Base-by-base conservation (phyloP, 305 asterid species). In the Fraxinus angustifolia region DNA sequence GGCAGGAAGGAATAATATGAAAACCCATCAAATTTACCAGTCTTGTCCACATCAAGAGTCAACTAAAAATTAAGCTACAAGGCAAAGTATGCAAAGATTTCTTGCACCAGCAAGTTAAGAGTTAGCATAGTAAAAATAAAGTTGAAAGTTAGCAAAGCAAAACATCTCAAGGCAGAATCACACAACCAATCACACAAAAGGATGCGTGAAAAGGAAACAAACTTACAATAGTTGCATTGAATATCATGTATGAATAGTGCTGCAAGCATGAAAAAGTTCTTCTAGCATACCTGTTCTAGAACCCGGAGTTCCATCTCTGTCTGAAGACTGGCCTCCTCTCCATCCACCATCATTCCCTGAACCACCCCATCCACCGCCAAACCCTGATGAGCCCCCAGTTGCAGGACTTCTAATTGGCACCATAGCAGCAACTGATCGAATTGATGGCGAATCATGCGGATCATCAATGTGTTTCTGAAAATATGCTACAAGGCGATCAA, bases 391-490 rank as follows among this genome's bases (percentile, higher is more conserved):
- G 50, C 92, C 97, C 71, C 92, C 95, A 70, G 89, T 40, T 34
- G 94, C 96, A 84, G 95, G 97, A 81, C 97, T 92, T 85, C 93
- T 91, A 90, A 93, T 90, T 14, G 97, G 97, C 19, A 95, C 98
- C 96, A 85, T 92, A 6, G 99, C 97, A 82, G 97, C 97, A 80
- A 93, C 93, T 12, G 98, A 92, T 78, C 93, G 89, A 65, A 95
- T 84, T 2, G 98, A 91, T 8, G 92, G 97, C 23, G 94, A 84
- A 83, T 91, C 97, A 58, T 62, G 90, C 4, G 97, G 97, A 83
- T 93, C 99, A 86, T 96, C 95, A 82, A 94, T 89, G 77, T 94
- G 99, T 75, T 89, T 93, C 90, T 96, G 99, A 76, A 96, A 96
- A 85, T 94, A 92, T 31, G 94, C 91, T 65, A 94, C 97, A 6